Evolutionary conservation across 345 rosid genomes (phyloP).

Genomic region (Turnera subulata): DNA sequence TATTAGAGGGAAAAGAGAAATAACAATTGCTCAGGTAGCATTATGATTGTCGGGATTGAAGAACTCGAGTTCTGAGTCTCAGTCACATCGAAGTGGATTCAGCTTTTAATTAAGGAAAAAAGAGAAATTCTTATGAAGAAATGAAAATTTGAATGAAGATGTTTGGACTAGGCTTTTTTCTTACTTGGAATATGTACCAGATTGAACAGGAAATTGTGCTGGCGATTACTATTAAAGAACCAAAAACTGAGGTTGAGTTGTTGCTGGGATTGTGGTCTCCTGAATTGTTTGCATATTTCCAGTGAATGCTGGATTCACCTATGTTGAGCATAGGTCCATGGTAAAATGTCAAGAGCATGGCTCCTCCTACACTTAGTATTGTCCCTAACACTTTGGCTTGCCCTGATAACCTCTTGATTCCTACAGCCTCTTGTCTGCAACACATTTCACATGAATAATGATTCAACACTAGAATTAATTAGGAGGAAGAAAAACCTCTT

Average conservation of each 20-base stretch:
- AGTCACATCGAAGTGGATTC: too few species aligned
- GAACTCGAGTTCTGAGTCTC: too few species aligned
- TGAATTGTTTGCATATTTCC: constrained; percentile 56
- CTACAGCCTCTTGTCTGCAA: constrained; percentile 65
- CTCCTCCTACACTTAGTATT: constrained; percentile 71
- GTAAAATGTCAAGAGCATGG: constrained; percentile 87
- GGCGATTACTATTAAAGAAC: constrained; percentile 54
- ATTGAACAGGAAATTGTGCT: constrained; percentile 59
- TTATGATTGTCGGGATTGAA: too few species aligned
- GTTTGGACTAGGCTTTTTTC: background rate
- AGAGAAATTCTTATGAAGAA: too few species aligned
- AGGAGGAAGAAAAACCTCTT: background rate
- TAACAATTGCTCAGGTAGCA: too few species aligned
- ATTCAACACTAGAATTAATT: constrained; percentile 23
- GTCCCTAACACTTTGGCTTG: constrained; percentile 84
- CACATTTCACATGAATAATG: background rate
- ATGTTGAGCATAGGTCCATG: constrained; percentile 56
- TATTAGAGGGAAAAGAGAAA: background rate
- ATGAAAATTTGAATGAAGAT: background rate
- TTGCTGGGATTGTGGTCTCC: constrained; percentile 13
- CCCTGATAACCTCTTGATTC: constrained; percentile 56
- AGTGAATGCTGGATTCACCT: constrained; percentile 66
- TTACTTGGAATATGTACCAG: constrained; percentile 85
- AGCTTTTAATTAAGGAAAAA: too few species aligned
- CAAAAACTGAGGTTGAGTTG: constrained; percentile 47